Base-by-base conservation (phyloP, 306 rosid species). In the Quercus alba region DNA sequence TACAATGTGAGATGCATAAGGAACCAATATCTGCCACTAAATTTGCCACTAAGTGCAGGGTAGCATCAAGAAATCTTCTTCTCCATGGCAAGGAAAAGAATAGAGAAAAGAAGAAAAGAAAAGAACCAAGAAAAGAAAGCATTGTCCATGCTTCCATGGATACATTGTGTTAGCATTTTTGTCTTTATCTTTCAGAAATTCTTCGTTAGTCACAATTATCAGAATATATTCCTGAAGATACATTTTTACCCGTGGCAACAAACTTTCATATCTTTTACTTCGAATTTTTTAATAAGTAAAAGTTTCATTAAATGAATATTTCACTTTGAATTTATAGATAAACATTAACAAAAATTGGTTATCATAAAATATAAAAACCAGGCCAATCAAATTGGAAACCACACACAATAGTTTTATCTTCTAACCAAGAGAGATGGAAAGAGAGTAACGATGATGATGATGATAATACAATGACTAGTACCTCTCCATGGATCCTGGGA, bases 401-500 rank as follows among this genome's bases (percentile, higher is more conserved):
- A 5, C 63, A 57, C 19, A 57, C 63, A 10, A 49, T 12, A 49
- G 17, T 49, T 49, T 49, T 3, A 3, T 49, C 46, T 41, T 11
- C 54, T 49, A 49, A 49, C 54, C 54, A 12, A 18, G 71, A 66
- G 5, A 64, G 70, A 21, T 19, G 8, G 64, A 55, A 46, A 75
- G 66, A 30, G 28, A 63, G 54, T 31, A 33, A 78, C 1, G 20
- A 61, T 21, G 33, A 49, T 28, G 76, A 51, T 14, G 70, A 73
- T 58, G 56, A 77, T n/a, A n/a, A 51, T 59, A 63, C 58, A 52
- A 28, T 38, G 63, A 72, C 54, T 2, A 67, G 74, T 90, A 95
- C 98, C 99, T 93, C 99, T 76, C 91, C 97, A 73, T 93, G 92
- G 44, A 6, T 79, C 83, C 91, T 88, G 70, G 99, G 99, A 85